phyloP scores from a whole-genome alignment of 2,329 filamentous ascomycete genomes.

The Calonectria naviculata region DNA sequence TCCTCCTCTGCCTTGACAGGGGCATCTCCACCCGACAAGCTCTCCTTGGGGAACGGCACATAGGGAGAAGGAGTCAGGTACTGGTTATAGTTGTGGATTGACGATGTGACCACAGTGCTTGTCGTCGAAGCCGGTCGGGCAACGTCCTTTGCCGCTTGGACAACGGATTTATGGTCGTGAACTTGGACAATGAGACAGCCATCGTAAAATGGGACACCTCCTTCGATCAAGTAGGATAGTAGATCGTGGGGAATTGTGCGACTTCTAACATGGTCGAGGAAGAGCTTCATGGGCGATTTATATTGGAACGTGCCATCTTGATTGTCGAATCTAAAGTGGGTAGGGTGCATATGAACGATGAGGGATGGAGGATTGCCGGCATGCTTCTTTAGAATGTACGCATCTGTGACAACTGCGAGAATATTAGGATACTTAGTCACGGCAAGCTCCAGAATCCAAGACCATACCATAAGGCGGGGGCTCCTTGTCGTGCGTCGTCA shows the following conservation, averaged over 20 bases:
- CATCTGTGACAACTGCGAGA: constrained; percentile 73
- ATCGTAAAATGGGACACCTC: constrained; percentile 87
- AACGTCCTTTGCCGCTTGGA: constrained; percentile 68
- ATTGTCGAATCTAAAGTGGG: constrained; percentile 91
- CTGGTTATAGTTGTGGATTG: constrained; percentile 91
- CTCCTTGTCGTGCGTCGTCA: constrained; percentile 50
- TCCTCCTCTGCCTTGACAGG: constrained; percentile 51
- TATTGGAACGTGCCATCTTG: constrained; percentile 95
- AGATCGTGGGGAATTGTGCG: constrained; percentile 91
- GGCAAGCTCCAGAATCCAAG: background rate
- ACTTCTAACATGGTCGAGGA: constrained; percentile 80
- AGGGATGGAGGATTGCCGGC: constrained; percentile 82
- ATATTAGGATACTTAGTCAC: constrained; percentile 35
- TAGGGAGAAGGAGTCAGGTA: constrained; percentile 92
- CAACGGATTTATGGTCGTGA: constrained; percentile 83
- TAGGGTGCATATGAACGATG: constrained; percentile 85
- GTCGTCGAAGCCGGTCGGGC: constrained; percentile 61
- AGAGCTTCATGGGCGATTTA: constrained; percentile 88
- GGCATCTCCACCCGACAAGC: constrained; percentile 50
- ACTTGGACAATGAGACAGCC: constrained; percentile 94
- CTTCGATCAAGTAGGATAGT: constrained; percentile 78
- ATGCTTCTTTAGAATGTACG: constrained; percentile 87
- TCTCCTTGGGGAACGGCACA: constrained; percentile 77
- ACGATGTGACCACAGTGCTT: constrained; percentile 76
- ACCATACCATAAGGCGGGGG: constrained; percentile 64